Evolutionary conservation across 148 eudicot genomes (phyloP).

Genomic region (Amaranthus hypochondriacus): DNA sequence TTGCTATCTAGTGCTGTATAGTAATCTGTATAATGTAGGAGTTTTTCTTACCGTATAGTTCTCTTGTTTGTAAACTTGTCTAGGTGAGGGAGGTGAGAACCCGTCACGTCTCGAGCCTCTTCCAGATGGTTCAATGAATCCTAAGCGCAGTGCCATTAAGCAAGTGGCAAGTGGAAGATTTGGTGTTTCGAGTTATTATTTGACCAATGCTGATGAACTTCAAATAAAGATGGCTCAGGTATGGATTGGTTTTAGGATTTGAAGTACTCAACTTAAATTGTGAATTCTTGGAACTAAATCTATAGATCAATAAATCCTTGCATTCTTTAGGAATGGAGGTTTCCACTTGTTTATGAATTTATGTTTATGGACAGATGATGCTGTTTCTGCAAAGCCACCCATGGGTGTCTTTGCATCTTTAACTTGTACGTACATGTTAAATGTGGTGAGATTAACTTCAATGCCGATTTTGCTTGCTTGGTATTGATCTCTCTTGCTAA

Average conservation of each 20-base stretch:
- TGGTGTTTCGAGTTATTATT: conserved; percentile 97
- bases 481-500: conserved; percentile 2
- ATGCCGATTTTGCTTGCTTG: conserved; percentile 20
- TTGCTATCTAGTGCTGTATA: neutral
- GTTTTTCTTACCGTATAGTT: neutral
- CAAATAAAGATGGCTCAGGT: conserved; percentile 99
- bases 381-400: conserved; percentile 54
- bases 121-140: conserved; percentile 89
- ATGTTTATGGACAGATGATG: conserved; percentile 74
- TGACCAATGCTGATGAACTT: conserved; percentile 95
- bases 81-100: conserved; percentile 99
- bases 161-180: conserved; percentile 99
- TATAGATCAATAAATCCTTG: conserved; percentile 28
- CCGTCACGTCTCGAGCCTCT: conserved; percentile 94
- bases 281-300: conserved; percentile 16
- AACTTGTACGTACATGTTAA: conserved; percentile 60
- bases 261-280: neutral
- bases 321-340: conserved; percentile 51
- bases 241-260: conserved; percentile 18
- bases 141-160: conserved; percentile 89
- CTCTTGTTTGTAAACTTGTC: conserved; percentile 16
- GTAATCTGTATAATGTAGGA: neutral
- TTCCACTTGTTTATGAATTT: conserved; percentile 69
- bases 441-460: conserved; percentile 65
- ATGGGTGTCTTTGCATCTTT: conserved; percentile 63